These are phyloP conservation scores for Fagus sylvatica DNA, from an alignment of 306 rosid genomes.

Conservation along the genomic window DNA sequence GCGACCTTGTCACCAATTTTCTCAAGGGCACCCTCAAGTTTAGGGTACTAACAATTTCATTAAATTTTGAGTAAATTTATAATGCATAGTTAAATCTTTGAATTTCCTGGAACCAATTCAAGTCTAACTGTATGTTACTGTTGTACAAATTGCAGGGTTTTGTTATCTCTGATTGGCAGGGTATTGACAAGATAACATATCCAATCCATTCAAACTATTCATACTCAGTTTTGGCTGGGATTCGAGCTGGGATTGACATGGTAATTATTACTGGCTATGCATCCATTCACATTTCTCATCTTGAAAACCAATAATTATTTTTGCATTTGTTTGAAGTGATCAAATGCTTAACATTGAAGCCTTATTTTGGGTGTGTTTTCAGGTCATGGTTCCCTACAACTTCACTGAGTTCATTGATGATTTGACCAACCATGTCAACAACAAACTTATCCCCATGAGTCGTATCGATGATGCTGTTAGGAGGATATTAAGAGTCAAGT, in stretches of 20 bases:
- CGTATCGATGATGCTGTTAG: constrained; percentile 1
- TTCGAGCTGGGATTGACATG: constrained; percentile 10
- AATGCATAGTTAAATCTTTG: too few species aligned
- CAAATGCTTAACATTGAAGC: too few species aligned
- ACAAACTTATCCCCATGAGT: not conserved
- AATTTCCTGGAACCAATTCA: too few species aligned
- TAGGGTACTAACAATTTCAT: not conserved
- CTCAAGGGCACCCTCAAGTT: not conserved
- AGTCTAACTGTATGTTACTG: too few species aligned
- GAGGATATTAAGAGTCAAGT: constrained; percentile 8
- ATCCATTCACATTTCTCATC: too few species aligned
- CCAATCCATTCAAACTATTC: constrained; percentile 1
- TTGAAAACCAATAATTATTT: too few species aligned
- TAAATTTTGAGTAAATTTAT: too few species aligned
- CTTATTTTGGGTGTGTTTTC: too few species aligned
- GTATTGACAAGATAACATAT: not conserved
- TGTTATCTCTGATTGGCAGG: constrained; percentile 12
- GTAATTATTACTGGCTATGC: not conserved
- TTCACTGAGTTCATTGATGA: constrained; percentile 2
- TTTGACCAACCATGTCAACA: not conserved
- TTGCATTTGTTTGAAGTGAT: too few species aligned
- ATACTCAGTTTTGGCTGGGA: not conserved
- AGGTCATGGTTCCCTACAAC: constrained; percentile 10
- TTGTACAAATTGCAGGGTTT: constrained; percentile 14
- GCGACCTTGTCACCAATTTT: not conserved